Conservation (phyloP, 805 yeast species). For the Suhomyces faveliae region DNA sequence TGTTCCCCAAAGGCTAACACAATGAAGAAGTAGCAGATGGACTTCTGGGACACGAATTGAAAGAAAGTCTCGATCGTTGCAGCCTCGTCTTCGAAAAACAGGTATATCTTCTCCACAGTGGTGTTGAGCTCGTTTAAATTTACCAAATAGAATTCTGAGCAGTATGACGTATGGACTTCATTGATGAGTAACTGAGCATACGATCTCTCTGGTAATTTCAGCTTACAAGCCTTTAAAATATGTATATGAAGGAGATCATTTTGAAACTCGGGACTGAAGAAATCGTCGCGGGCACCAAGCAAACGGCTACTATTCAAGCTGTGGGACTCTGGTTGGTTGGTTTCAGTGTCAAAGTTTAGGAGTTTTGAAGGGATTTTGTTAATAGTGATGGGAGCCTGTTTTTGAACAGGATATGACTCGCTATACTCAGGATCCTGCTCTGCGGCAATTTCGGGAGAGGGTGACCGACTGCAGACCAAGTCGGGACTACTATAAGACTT, state of each 20-base stretch:
- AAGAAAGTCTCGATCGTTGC: background rate
- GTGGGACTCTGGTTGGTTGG: background rate
- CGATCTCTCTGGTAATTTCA: constrained; percentile 25
- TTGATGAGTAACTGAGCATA: constrained; percentile 23
- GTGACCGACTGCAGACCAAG: background rate
- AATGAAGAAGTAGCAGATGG: constrained; percentile 25
- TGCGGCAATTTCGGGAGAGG: background rate
- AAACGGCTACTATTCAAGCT: background rate
- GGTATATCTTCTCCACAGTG: constrained; percentile 9
- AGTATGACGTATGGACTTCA: constrained; percentile 28
- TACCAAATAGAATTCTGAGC: constrained; percentile 35
- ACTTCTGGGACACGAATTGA: background rate
- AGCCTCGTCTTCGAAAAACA: background rate
- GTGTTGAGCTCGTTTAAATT: constrained; percentile 23
- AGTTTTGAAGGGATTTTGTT: background rate
- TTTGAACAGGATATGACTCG: background rate
- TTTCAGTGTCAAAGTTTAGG: background rate
- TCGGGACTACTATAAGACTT: background rate
- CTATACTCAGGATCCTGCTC: background rate
- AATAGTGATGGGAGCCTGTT: background rate
- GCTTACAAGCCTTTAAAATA: constrained; percentile 19
- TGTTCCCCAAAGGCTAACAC: constrained; percentile 42
- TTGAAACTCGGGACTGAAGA: constrained; percentile 27
- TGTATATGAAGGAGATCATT: constrained; percentile 25
- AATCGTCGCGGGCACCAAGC: constrained; percentile 15